A percentile compares a stretch with the other conserved stretches of the same genome.
Evolutionary conservation across 2,329 filamentous ascomycete species (phyloP).

Genomic region (Ceratocystis albifundus): DNA sequence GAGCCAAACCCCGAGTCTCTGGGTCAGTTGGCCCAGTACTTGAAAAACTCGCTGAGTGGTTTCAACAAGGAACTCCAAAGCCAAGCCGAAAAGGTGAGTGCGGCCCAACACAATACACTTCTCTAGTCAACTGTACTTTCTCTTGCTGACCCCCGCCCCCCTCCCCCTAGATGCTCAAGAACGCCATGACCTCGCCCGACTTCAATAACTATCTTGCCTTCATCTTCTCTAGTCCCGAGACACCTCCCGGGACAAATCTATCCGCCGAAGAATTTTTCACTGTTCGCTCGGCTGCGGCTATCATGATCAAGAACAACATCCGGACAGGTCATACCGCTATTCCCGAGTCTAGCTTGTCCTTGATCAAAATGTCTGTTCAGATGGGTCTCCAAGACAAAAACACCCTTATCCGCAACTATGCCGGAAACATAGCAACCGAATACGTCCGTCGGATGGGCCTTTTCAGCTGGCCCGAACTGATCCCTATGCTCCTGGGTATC

Average conservation of each 20-base stretch:
- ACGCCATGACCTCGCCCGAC: slow-evolving; percentile 79
- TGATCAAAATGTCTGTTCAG: slow-evolving; percentile 70
- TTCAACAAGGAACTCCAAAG: slow-evolving; percentile 71
- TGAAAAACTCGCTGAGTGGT: slow-evolving; percentile 84
- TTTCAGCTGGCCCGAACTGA: slow-evolving; percentile 78
- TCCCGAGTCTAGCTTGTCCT: slow-evolving; percentile 56
- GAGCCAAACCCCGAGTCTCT: slow-evolving; percentile 79
- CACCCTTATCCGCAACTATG: slow-evolving; percentile 72
- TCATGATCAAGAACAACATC: slow-evolving; percentile 95
- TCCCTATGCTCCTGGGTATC: slow-evolving; percentile 70
- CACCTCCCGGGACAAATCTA: slow-evolving; percentile 49
- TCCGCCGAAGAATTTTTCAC: slow-evolving; percentile 54
- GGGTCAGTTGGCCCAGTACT: slow-evolving; percentile 74
- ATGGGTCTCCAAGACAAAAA: slow-evolving; percentile 70
- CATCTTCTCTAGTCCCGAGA: slow-evolving; percentile 63
- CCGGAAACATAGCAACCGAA: slow-evolving; percentile 90
- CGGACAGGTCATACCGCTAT: slow-evolving; percentile 64
- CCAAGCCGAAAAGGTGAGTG: slow-evolving; percentile 71
- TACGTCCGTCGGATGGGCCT: slow-evolving; percentile 74
- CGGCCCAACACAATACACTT: background rate
- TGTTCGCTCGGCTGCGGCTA: slow-evolving; percentile 74
- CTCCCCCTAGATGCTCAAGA: slow-evolving; percentile 81
- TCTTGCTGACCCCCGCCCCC: background rate
- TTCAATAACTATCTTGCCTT: slow-evolving; percentile 96
- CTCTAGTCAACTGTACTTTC: background rate